Evolutionary conservation across 2,329 filamentous ascomycete species (phyloP).

Genomic region (Diaporthe citrichinensis): DNA sequence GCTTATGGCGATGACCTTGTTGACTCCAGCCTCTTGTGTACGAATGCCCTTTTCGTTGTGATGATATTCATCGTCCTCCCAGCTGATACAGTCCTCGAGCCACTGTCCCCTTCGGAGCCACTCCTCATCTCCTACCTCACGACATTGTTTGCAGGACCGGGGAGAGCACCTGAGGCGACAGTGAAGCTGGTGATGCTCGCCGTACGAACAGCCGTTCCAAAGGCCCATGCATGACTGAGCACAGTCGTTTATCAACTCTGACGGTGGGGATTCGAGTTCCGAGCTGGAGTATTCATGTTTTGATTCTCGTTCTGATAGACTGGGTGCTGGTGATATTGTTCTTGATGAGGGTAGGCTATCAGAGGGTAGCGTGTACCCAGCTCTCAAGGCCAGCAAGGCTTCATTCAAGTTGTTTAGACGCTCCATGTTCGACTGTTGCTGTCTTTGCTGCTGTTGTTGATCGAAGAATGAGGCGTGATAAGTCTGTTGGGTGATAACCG

Average conservation of each 20-base stretch:
- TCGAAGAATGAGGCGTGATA: background rate
- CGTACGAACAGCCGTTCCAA: background rate
- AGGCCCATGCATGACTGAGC: background rate
- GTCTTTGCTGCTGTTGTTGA: background rate
- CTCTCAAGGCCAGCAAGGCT: too few species aligned
- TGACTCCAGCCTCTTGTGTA: background rate
- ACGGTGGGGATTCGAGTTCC: background rate
- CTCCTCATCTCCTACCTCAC: background rate
- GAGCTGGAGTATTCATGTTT: background rate
- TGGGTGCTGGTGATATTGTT: background rate
- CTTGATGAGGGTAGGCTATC: background rate
- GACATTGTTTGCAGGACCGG: background rate
- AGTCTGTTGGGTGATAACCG: background rate
- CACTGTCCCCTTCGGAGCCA: background rate
- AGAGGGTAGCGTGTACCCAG: background rate
- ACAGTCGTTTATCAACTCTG: background rate
- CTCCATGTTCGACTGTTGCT: background rate
- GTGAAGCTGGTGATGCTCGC: background rate
- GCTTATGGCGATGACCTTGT: background rate
- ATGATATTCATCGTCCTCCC: background rate
- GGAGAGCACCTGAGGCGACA: background rate
- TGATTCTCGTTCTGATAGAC: background rate
- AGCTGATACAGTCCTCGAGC: slow-evolving; percentile 7
- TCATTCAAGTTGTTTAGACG: background rate
- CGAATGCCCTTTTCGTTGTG: too few species aligned